Evolutionary conservation across 2,329 filamentous ascomycete genomes (phyloP).

Genomic region (Ophiostoma ulmi): DNA sequence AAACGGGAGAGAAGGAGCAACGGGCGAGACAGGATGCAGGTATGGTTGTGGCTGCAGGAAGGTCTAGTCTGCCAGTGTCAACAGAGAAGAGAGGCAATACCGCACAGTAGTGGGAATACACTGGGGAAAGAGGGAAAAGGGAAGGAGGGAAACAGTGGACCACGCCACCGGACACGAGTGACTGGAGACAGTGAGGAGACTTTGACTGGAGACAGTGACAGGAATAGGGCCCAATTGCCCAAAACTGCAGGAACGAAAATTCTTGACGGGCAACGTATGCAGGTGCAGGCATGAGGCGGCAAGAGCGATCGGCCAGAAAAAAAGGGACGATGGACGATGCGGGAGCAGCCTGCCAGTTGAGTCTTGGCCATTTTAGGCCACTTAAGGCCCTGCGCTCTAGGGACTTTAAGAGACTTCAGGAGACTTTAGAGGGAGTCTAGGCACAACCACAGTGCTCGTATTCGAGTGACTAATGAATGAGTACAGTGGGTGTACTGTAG

Average conservation of each 20-base stretch:
- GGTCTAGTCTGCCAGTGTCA: neutral
- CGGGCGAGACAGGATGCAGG: conserved; percentile 13
- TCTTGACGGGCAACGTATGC: conserved; percentile 2
- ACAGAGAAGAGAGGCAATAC: neutral
- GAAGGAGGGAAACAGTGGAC: conserved; percentile 4
- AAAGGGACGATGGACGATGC: neutral
- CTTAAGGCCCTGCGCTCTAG: neutral
- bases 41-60: neutral
- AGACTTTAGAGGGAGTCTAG: neutral
- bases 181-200: neutral
- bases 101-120: conserved; percentile 10
- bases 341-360: conserved; percentile 1
- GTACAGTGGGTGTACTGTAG: conserved; percentile 2
- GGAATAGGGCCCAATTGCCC: neutral
- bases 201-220: neutral
- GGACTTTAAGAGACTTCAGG: neutral
- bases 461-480: neutral
- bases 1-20: conserved; percentile 4
- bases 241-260: conserved; percentile 9
- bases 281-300: neutral
- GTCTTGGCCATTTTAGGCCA: neutral
- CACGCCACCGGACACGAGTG: conserved; percentile 4
- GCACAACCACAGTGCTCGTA: neutral
- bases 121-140: neutral
- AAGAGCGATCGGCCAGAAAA: conserved; percentile 3